Evolutionary conservation across 495 filamentous ascomycete species (phyloP).

Genomic region (Pyrenula aspistea): DNA sequence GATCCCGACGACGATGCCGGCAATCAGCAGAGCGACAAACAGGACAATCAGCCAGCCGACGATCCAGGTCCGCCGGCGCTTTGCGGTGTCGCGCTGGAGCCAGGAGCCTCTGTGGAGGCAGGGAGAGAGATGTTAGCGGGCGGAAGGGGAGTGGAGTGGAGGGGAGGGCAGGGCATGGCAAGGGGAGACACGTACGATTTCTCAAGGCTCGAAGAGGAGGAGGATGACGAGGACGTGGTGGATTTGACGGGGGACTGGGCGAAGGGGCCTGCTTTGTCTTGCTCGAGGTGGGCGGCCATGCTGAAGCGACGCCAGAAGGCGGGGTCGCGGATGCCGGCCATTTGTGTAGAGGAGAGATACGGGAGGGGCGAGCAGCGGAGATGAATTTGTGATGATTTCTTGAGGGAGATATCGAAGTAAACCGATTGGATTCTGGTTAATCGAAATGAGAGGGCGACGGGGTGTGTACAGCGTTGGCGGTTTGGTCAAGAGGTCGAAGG

Average conservation of each 20-base stretch:
- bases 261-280: slow-evolving; percentile 12
- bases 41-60: slow-evolving; percentile 29
- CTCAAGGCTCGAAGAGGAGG: slow-evolving; percentile 8
- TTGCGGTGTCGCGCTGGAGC: slow-evolving; percentile 22
- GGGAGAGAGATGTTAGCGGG: neutral
- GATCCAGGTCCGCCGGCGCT: slow-evolving; percentile 16
- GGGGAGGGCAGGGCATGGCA: neutral
- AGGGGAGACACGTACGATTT: slow-evolving; percentile 17
- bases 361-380: no score
- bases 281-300: slow-evolving; percentile 40
- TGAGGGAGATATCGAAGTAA: no score
- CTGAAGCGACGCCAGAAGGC: slow-evolving; percentile 53
- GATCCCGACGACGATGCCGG: slow-evolving; percentile 18
- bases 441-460: no score
- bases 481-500: no score
- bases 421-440: no score
- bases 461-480: no score
- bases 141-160: neutral
- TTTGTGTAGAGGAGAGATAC: neutral
- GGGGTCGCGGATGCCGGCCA: slow-evolving; percentile 35
- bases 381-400: no score
- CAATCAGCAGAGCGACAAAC: slow-evolving; percentile 19
- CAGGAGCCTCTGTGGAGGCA: slow-evolving; percentile 22
- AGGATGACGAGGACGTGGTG: neutral
- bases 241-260: slow-evolving; percentile 2